A percentile compares a stretch with the other conserved stretches of the same genome.
These are phyloP conservation scores for Colletotrichum horii DNA, from an alignment of 2,329 filamentous ascomycete species.

Conservation along the genomic window DNA sequence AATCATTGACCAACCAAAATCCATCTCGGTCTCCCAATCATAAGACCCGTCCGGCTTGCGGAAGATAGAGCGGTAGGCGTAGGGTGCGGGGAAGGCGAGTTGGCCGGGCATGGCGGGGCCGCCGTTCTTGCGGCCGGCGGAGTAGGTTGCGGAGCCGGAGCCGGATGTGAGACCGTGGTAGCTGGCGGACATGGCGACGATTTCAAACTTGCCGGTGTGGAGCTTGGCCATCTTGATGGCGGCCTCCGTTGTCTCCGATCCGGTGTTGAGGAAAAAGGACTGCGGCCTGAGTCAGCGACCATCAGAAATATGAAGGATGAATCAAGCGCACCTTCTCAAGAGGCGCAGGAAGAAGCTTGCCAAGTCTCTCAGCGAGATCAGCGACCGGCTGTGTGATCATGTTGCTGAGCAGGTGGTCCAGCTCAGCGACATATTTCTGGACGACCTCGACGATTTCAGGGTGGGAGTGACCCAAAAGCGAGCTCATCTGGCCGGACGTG, in stretches of 20 bases:
- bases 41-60: slow-evolving; percentile 62
- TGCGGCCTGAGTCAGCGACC: background rate
- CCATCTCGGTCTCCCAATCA: slow-evolving; percentile 69
- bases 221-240: slow-evolving; percentile 69
- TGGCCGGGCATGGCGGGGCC: slow-evolving; percentile 58
- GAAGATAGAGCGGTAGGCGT: slow-evolving; percentile 67
- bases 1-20: slow-evolving; percentile 66
- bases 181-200: slow-evolving; percentile 62
- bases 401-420: slow-evolving; percentile 63
- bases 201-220: slow-evolving; percentile 68
- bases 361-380: slow-evolving; percentile 54
- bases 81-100: slow-evolving; percentile 62
- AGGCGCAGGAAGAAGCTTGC: slow-evolving; percentile 46
- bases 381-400: slow-evolving; percentile 63
- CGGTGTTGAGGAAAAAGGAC: slow-evolving; percentile 62
- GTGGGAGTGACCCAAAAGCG: slow-evolving; percentile 60
- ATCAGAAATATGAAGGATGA: background rate
- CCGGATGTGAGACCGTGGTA: slow-evolving; percentile 67
- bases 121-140: slow-evolving; percentile 52
- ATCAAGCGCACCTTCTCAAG: slow-evolving; percentile 43
- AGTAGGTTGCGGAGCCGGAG: slow-evolving; percentile 58
- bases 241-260: slow-evolving; percentile 61
- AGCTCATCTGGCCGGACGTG: slow-evolving; percentile 65
- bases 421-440: slow-evolving; percentile 45
- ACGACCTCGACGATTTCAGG: slow-evolving; percentile 61